A percentile compares a stretch with the other conserved stretches of the same genome.
Evolutionary conservation across 495 filamentous ascomycete genomes (phyloP).

Genomic region (Astrocystis sublimbata): DNA sequence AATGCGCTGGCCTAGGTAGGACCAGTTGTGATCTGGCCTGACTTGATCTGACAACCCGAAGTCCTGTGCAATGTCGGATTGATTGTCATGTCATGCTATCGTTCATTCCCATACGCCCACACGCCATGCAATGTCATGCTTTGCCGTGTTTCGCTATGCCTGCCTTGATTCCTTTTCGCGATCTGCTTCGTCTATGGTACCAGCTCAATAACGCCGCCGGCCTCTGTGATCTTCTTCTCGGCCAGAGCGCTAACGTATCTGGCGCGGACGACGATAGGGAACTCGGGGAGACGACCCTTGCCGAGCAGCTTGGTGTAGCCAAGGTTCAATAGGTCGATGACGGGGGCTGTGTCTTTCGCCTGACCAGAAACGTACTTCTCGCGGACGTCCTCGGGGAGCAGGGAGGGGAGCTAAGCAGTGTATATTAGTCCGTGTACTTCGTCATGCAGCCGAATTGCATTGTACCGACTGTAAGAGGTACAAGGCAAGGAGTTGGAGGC

Average conservation of each 20-base stretch:
- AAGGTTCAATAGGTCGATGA: conserved; percentile 87
- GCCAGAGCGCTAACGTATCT: conserved; percentile 85
- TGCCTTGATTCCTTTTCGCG: background rate
- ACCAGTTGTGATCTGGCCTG: conserved; percentile 10
- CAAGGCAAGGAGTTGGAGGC: too few relatives aligned
- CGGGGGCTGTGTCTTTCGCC: conserved; percentile 79
- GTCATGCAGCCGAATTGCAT: too few relatives aligned
- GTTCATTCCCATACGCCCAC: conserved; percentile 13
- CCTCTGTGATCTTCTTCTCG: conserved; percentile 93
- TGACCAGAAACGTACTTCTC: conserved; percentile 75
- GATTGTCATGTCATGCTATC: conserved; percentile 21
- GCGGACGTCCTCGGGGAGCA: conserved; percentile 74
- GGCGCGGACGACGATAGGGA: conserved; percentile 85
- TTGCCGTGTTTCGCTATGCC: background rate
- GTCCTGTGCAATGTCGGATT: conserved; percentile 14
- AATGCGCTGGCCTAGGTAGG: background rate
- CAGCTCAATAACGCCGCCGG: conserved; percentile 87
- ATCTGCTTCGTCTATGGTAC: conserved; percentile 70
- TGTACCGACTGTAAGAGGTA: too few relatives aligned
- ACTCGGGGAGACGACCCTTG: conserved; percentile 83
- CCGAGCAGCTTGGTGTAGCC: conserved; percentile 94
- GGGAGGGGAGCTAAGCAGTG: conserved; percentile 19
- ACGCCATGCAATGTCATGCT: background rate
- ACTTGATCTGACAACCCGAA: too few relatives aligned
- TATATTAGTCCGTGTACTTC: too few relatives aligned